Conservation (phyloP, 2,329 filamentous ascomycete species). For the Colletotrichum euphorbiae region DNA sequence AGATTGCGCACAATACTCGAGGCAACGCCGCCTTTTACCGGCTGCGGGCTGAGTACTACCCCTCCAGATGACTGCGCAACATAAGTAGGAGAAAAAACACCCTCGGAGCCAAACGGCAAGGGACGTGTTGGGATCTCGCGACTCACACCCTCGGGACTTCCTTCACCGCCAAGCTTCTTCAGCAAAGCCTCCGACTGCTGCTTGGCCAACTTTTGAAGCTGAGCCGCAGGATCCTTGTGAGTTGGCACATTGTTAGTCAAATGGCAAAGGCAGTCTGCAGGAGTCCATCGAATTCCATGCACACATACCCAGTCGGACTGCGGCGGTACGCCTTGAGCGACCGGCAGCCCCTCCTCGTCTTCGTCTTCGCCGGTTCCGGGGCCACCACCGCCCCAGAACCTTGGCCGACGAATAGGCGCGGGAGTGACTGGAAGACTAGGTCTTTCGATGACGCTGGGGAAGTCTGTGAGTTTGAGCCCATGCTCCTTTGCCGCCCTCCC, state of each 20-base stretch:
- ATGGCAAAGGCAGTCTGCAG: constrained; percentile 66
- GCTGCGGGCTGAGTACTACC: constrained; percentile 55
- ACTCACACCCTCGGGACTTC: constrained; percentile 47
- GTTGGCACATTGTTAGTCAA: constrained; percentile 64
- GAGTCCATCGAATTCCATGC: constrained; percentile 62
- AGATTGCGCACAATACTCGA: constrained; percentile 51
- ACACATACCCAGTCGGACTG: constrained; percentile 96
- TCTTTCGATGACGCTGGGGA: constrained; percentile 83
- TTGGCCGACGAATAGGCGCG: constrained; percentile 77
- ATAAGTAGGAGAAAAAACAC: constrained; percentile 58
- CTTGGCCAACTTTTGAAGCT: constrained; percentile 76
- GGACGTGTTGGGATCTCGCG: constrained; percentile 61
- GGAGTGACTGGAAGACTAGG: constrained; percentile 93
- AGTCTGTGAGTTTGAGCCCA: constrained; percentile 82
- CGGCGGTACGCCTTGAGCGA: constrained; percentile 84
- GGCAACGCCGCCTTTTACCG: constrained; percentile 54
- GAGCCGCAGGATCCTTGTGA: constrained; percentile 75
- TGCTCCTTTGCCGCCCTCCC: constrained; percentile 46
- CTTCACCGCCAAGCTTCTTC: constrained; percentile 59
- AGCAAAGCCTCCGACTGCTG: constrained; percentile 73
- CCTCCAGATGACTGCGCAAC: constrained; percentile 51
- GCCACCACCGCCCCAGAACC: constrained; percentile 70
- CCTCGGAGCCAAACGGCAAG: constrained; percentile 66
- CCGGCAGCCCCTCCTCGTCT: constrained; percentile 72
- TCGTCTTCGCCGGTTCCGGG: constrained; percentile 59